Base-by-base conservation (phyloP, 2,329 filamentous ascomycete species). In the Alternaria sp. region DNA sequence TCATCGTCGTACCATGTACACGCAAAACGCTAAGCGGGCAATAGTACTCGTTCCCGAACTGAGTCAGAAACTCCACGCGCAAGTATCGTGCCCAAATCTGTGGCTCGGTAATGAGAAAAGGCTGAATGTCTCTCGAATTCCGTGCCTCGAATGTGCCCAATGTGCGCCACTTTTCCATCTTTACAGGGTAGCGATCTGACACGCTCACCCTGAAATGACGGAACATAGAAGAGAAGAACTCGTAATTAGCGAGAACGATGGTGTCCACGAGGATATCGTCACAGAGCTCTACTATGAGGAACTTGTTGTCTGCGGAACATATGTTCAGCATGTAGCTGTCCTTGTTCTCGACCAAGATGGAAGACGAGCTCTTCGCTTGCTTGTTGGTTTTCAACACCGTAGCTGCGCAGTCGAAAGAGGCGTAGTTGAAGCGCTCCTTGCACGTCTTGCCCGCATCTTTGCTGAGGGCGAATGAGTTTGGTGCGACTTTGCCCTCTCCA, bases 171-270 rank as follows among this genome's bases (percentile, higher is more conserved):
- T 96, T 93, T 53, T 97, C 94, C 59, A 88, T 81, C 80, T 97
- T 98, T 57, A 96, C 92, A 1, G 96, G 96, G 79, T 97, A 98
- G 60, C 93, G 89, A 81, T 98, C 96, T 61, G 94, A 96, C 51
- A 97, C 95, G 77, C 93, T 96, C 70, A 98, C 89, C 55, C 92
- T 88, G 79, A 99, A 97, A 51, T 90, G 91, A 57, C 93, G 91
- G 72, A 98, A 92, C 87, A 97, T 97, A 77, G 93, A 97, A 59
- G 93, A 97, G 84, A 99, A 99, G 83, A 99, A 99, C 79, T 99
- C 96, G 73, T 96, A 99, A 78, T 99, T 99, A 65, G 95, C 96
- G 57, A 99, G 85, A n/a, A 98, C 96, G 44, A 99, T 86, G 0
- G 96, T 99, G 77, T 99, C 96, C 62, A 99, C 91, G 47, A 97